Conservation (phyloP, 2,329 filamentous ascomycete genomes). For the Colletotrichum sp. region DNA sequence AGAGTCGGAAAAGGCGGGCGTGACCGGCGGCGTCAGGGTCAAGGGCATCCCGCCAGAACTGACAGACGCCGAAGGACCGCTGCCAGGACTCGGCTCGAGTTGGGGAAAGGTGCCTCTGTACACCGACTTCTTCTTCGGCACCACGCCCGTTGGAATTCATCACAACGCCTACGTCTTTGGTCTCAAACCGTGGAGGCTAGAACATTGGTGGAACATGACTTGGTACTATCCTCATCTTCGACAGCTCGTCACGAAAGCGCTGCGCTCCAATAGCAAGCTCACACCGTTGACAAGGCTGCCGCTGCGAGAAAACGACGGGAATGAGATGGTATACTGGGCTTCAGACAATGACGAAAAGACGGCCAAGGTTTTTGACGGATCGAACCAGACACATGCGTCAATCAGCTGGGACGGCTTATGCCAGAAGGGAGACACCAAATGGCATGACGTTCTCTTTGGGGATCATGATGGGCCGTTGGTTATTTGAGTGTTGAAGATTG, state of each 20-base stretch:
- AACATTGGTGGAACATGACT: slow-evolving; percentile 40
- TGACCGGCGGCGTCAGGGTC: slow-evolving; percentile 32
- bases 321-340: slow-evolving; percentile 28
- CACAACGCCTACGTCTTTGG: slow-evolving; percentile 40
- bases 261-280: slow-evolving; percentile 20
- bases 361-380: slow-evolving; percentile 28
- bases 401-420: slow-evolving; percentile 38
- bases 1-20: slow-evolving; percentile 34
- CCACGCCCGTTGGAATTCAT: slow-evolving; percentile 39
- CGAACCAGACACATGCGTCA: slow-evolving; percentile 23
- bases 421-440: slow-evolving; percentile 31
- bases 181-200: slow-evolving; percentile 34
- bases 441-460: slow-evolving; percentile 38
- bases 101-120: slow-evolving; percentile 39
- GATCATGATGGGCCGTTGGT: slow-evolving; percentile 30
- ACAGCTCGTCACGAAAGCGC: slow-evolving; percentile 30
- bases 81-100: slow-evolving; percentile 8
- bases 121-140: slow-evolving; percentile 41
- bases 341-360: slow-evolving; percentile 18
- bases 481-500: background rate
- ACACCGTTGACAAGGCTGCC: slow-evolving; percentile 26
- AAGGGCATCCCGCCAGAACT: slow-evolving; percentile 32
- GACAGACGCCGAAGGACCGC: slow-evolving; percentile 8
- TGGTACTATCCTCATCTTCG: slow-evolving; percentile 39
- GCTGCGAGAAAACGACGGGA: background rate